A percentile compares a stretch with the other conserved stretches of the same genome.
Conservation (phyloP, 176 grass and related monocot genomes). For the Urochloa ruziziensis region DNA sequence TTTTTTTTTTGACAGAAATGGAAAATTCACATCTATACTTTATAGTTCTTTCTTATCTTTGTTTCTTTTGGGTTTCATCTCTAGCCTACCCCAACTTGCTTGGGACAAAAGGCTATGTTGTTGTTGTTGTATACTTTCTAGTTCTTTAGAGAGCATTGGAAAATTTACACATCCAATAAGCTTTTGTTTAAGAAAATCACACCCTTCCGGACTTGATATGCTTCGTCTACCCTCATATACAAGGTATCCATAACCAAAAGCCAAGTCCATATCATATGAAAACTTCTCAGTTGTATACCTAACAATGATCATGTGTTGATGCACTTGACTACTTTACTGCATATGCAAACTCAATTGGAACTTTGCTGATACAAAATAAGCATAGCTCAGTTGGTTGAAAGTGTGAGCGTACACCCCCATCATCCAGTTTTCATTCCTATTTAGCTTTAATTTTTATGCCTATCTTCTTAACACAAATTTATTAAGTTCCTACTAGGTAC, state of each 20-base stretch:
- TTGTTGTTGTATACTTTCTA: neutral
- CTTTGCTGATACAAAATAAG: neutral
- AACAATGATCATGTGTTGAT: neutral
- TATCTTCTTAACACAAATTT: neutral
- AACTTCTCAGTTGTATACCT: too few species aligned
- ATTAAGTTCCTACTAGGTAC: neutral
- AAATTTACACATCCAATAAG: neutral
- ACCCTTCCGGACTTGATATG: neutral
- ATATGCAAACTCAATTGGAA: conserved; percentile 11
- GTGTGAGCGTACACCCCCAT: neutral
- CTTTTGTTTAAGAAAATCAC: conserved; percentile 7
- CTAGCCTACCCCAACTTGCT: too few species aligned
- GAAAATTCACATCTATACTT: neutral
- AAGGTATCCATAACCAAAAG: conserved; percentile 6
- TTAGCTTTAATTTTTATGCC: neutral
- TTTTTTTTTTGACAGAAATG: conserved; percentile 1
- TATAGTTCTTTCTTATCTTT: neutral
- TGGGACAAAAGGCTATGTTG: too few species aligned
- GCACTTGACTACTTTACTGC: neutral
- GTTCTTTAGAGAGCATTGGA: neutral
- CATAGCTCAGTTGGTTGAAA: neutral
- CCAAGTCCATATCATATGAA: too few species aligned
- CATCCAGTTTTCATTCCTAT: neutral
- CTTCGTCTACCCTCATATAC: conserved; percentile 12
- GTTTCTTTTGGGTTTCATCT: too few species aligned